Percentiles rank a stretch among this genome's conserved stretches.
phyloP scores from a whole-genome alignment of 176 grass and related monocot genomes.

The Avena sativa region DNA sequence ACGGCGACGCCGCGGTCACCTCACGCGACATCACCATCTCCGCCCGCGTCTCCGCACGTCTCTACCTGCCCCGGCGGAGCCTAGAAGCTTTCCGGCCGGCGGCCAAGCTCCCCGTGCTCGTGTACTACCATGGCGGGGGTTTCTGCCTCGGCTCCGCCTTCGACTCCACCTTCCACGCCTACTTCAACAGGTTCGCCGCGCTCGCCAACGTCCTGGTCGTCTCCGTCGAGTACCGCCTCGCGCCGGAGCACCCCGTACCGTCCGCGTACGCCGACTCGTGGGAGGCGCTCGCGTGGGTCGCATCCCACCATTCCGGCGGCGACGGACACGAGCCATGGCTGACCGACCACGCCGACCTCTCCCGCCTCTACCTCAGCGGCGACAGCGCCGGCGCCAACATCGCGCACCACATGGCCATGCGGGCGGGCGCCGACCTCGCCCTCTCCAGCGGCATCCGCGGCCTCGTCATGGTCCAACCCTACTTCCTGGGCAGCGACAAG shows the following conservation, averaged over 20 bases:
- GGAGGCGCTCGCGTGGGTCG: slow-evolving; percentile 68
- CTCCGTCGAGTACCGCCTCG: slow-evolving; percentile 85
- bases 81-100: neutral
- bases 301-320: slow-evolving; percentile 34
- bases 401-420: slow-evolving; percentile 77
- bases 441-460: neutral
- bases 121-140: slow-evolving; percentile 69
- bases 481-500: neutral
- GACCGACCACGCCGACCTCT: slow-evolving; percentile 54
- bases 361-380: slow-evolving; percentile 66
- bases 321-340: slow-evolving; percentile 42
- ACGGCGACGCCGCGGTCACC: neutral
- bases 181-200: slow-evolving; percentile 52
- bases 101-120: slow-evolving; percentile 50
- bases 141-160: slow-evolving; percentile 71
- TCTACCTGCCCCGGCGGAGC: neutral
- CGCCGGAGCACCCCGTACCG: slow-evolving; percentile 75
- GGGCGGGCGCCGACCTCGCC: slow-evolving; percentile 27
- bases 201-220: slow-evolving; percentile 48
- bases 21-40: neutral
- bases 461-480: neutral
- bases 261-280: slow-evolving; percentile 58
- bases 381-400: slow-evolving; percentile 89
- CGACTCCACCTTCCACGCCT: slow-evolving; percentile 58
- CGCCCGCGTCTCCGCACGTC: neutral